These are phyloP conservation scores for Penicillium lagena DNA, from an alignment of 495 filamentous ascomycete species.

Conservation along the genomic window DNA sequence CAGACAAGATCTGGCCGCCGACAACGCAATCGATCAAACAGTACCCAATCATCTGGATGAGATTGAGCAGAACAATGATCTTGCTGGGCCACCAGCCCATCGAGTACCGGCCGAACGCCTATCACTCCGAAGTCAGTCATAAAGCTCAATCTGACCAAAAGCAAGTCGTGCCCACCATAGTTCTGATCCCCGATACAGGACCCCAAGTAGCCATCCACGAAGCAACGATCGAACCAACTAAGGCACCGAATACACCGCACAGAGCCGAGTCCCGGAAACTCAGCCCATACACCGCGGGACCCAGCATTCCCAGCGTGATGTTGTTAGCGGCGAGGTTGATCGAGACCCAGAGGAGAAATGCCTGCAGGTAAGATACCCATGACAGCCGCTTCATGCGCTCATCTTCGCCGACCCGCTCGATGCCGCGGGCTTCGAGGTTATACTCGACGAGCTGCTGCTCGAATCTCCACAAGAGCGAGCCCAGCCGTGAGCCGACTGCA, in stretches of 20 bases:
- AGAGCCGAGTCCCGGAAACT: slow-evolving; percentile 61
- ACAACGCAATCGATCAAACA: slow-evolving; percentile 64
- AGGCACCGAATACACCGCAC: slow-evolving; percentile 57
- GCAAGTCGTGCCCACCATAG: slow-evolving; percentile 43
- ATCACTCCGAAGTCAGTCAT: slow-evolving; percentile 4
- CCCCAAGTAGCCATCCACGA: slow-evolving; percentile 72
- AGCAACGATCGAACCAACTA: slow-evolving; percentile 53
- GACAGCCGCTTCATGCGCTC: slow-evolving; percentile 49
- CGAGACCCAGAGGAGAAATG: slow-evolving; percentile 64
- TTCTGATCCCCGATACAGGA: slow-evolving; percentile 62
- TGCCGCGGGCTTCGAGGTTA: slow-evolving; percentile 67
- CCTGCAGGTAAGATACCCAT: slow-evolving; percentile 56
- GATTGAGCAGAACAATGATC: slow-evolving; percentile 62
- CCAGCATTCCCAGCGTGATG: slow-evolving; percentile 68
- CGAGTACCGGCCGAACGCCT: slow-evolving; percentile 61
- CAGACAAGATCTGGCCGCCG: slow-evolving; percentile 68
- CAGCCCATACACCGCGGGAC: slow-evolving; percentile 60
- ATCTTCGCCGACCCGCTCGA: slow-evolving; percentile 59
- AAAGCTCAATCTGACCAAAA: neutral
- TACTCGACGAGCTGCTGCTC: slow-evolving; percentile 43
- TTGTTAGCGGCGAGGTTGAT: slow-evolving; percentile 75
- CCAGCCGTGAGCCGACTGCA: slow-evolving; percentile 21
- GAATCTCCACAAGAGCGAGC: slow-evolving; percentile 26
- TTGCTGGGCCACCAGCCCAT: slow-evolving; percentile 82
- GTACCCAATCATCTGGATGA: slow-evolving; percentile 68